These are phyloP conservation scores for Annulohypoxylon nitens DNA, from an alignment of 495 filamentous ascomycete genomes.

Conservation along the genomic window DNA sequence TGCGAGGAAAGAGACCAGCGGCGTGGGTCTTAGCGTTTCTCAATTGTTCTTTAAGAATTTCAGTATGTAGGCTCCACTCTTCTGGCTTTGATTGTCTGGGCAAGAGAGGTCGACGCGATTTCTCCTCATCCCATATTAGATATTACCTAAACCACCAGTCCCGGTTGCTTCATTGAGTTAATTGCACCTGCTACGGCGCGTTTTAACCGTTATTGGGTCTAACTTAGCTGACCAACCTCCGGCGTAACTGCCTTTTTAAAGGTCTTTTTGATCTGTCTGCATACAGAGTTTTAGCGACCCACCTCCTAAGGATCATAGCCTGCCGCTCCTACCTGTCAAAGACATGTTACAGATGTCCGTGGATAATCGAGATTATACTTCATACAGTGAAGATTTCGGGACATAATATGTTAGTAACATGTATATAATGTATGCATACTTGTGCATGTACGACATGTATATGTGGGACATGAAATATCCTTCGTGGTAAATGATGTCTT, in stretches of 20 bases:
- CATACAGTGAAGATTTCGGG: not conserved
- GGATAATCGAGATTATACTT: not conserved
- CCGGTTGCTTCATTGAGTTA: slow-evolving; percentile 33
- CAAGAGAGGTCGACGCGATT: slow-evolving; percentile 31
- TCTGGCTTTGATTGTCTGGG: slow-evolving; percentile 32
- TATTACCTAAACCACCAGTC: slow-evolving; percentile 32
- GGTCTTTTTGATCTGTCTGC: slow-evolving; percentile 1
- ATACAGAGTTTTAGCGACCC: slow-evolving; percentile 16
- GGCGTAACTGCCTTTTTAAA: slow-evolving; percentile 15
- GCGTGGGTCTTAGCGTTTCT: slow-evolving; percentile 24
- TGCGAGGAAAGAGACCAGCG: slow-evolving; percentile 9
- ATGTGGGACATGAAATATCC: not conserved
- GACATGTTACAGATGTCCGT: not conserved
- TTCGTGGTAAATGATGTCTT: not conserved
- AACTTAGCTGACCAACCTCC: slow-evolving; percentile 29
- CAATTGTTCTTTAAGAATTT: slow-evolving; percentile 25
- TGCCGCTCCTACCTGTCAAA: not conserved
- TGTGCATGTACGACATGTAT: not conserved
- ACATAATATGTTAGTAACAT: not conserved
- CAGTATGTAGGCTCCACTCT: slow-evolving; percentile 28
- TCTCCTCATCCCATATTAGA: slow-evolving; percentile 29
- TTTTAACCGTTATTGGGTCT: slow-evolving; percentile 21
- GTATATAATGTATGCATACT: not conserved
- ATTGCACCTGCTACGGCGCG: slow-evolving; percentile 26
- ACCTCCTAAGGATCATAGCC: slow-evolving; percentile 8